phyloP scores from a whole-genome alignment of 2,329 filamentous ascomycete species.

The Colletotrichum sp. region DNA sequence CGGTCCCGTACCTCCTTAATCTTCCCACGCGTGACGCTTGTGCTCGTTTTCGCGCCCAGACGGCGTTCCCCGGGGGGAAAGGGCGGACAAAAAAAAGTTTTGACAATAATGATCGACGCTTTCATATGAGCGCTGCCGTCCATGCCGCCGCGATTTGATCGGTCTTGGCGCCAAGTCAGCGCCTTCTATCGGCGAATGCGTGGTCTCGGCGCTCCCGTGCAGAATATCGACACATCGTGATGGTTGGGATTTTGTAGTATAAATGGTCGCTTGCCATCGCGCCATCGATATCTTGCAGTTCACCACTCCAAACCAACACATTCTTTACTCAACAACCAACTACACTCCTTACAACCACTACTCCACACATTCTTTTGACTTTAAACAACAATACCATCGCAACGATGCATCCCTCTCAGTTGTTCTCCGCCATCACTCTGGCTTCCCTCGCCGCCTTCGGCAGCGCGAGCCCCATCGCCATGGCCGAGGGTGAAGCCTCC shows the following conservation, averaged over 20 bases:
- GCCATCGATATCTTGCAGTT: background rate
- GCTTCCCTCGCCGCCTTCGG: background rate
- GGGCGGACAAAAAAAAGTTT: background rate
- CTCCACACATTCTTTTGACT: background rate
- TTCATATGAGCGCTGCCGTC: background rate
- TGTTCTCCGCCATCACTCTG: background rate
- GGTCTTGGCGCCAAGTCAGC: background rate
- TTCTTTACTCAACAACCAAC: background rate
- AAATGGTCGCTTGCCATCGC: background rate
- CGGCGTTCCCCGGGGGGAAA: background rate
- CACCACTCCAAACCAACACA: background rate
- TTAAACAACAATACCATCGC: background rate
- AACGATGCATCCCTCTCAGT: background rate
- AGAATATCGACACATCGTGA: background rate
- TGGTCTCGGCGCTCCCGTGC: background rate
- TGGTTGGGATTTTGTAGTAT: background rate
- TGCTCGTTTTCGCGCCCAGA: background rate
- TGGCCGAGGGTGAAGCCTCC: background rate
- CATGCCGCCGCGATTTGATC: background rate
- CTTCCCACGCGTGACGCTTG: background rate
- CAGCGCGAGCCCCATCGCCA: background rate
- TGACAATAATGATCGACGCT: background rate
- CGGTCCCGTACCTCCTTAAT: background rate
- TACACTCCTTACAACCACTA: background rate
- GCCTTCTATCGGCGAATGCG: background rate